Conservation (phyloP, 345 rosid species). For the Microcos paniculata region DNA sequence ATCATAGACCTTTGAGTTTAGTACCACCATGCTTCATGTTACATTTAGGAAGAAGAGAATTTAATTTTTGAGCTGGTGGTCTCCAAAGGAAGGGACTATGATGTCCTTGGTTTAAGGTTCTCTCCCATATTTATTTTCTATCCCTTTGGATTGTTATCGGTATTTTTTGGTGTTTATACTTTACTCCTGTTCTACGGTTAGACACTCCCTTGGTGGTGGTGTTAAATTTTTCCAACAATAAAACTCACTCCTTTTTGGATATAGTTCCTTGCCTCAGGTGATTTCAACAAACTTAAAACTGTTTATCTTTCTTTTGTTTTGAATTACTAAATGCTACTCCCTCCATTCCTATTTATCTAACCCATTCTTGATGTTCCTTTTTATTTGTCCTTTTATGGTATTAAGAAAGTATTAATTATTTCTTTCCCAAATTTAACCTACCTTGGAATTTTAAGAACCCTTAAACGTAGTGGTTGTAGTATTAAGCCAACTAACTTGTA, state of each 20-base stretch:
- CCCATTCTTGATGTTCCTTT: too few relatives aligned
- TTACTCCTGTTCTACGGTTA: not conserved
- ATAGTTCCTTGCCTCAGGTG: not conserved
- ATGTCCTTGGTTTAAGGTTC: not conserved
- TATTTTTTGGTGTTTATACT: not conserved
- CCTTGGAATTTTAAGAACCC: too few relatives aligned
- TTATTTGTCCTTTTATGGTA: too few relatives aligned
- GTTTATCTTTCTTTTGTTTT: not conserved
- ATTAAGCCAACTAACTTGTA: too few relatives aligned
- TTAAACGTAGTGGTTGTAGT: too few relatives aligned
- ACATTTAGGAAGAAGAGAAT: not conserved
- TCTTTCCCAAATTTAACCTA: too few relatives aligned
- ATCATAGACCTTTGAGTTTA: not conserved
- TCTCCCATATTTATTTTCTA: not conserved
- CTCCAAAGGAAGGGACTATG: not conserved
- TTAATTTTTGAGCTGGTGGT: conserved; percentile 2
- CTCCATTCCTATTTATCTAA: too few relatives aligned
- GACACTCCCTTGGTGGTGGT: not conserved
- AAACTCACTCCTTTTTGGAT: not conserved
- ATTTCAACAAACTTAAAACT: not conserved
- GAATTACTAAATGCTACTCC: not conserved
- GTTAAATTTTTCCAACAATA: not conserved
- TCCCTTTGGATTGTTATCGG: not conserved
- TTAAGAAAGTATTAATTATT: too few relatives aligned
- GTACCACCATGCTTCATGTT: not conserved